Base-by-base conservation (phyloP, 2,329 filamentous ascomycete species). In the Pseudogymnoascus verrucosus region DNA sequence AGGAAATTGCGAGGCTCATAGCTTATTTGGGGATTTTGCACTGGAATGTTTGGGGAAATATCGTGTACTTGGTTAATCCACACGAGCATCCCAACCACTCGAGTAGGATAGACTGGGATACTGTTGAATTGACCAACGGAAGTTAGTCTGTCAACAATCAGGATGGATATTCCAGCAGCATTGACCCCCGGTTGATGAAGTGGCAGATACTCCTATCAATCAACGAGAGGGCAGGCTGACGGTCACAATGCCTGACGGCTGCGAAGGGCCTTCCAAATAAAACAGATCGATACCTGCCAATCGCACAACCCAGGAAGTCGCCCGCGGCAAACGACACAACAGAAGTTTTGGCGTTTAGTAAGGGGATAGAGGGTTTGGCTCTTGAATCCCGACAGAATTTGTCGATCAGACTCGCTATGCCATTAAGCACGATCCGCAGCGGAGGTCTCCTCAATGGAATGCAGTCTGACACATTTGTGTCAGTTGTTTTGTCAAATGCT, bases 1-100 rank as follows among this genome's bases (percentile, higher is more conserved):
- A 82, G 47, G 87, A 91, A 64, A 84, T 96, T 74, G 86, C 90
- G 0, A 88, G 87, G 51, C 86, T 90, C 54, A 81, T 96, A 61
- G 88, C 91, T 5, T 93, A 97, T 71, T 85, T 97, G 51, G 86
- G 90, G 12, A 82, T 95, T 5, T 78, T 98, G 23, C 92, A 97
- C 75, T 97, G 93, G 92, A 84, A 90, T 60, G 89, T 96, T 2
- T 98, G 93, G 91, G 84, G 84, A 1, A 84, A 85, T 1, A 79
- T 96, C 62, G 85, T 89, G 11, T 96, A 96, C 72, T 68, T 74
- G 19, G 69, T 71, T 2, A 67, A 72, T 65, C 70, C 71, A 3
- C 68, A 71, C 61, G 67, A 57, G 51, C n/a, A 57, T 12, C 28
- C n/a, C 28, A 4, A 16, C 26, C 26, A 57, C 16, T 19, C 11